Conservation (phyloP, 208 protist genomes). For the Herpetomonas tarakana region DNA sequence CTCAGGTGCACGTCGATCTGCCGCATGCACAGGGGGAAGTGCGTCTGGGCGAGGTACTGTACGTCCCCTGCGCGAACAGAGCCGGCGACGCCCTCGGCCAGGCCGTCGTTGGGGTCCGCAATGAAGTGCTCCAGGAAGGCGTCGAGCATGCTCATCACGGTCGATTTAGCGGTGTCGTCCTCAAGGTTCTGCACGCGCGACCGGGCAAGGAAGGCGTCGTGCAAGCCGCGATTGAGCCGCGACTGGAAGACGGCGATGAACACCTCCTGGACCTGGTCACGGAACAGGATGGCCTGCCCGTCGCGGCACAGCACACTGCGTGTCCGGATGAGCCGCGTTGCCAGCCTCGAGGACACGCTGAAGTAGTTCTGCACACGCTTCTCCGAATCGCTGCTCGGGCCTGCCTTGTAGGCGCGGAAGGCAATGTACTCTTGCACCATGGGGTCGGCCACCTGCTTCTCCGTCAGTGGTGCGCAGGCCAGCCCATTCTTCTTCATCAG, state of each 20-base stretch:
- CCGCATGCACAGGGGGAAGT: conserved; percentile 93
- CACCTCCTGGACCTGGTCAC: conserved; percentile 81
- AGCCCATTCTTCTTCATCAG: conserved; percentile 78
- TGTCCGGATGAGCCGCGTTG: conserved; percentile 72
- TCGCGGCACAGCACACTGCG: conserved; percentile 65
- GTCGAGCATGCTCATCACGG: conserved; percentile 83
- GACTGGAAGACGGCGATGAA: conserved; percentile 76
- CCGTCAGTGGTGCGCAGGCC: conserved; percentile 58
- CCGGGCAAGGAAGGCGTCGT: conserved; percentile 70
- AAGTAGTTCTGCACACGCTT: conserved; percentile 62
- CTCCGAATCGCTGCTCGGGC: conserved; percentile 28
- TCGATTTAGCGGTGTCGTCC: conserved; percentile 54
- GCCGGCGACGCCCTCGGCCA: conserved; percentile 55
- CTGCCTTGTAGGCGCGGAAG: conserved; percentile 35
- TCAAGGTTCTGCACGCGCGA: conserved; percentile 58
- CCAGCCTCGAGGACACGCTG: conserved; percentile 62
- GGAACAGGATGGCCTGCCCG: conserved; percentile 72
- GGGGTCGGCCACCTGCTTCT: conserved; percentile 33
- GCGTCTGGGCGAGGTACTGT: conserved; percentile 64
- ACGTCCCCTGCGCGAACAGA: conserved; percentile 73
- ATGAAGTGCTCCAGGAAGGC: conserved; percentile 84
- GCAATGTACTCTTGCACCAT: conserved; percentile 60
- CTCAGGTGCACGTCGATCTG: conserved; percentile 80
- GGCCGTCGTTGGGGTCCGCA: conserved; percentile 42
- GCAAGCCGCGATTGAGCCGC: conserved; percentile 64